Conservation (phyloP, 495 filamentous ascomycete genomes). For the Copromyces sp. region DNA sequence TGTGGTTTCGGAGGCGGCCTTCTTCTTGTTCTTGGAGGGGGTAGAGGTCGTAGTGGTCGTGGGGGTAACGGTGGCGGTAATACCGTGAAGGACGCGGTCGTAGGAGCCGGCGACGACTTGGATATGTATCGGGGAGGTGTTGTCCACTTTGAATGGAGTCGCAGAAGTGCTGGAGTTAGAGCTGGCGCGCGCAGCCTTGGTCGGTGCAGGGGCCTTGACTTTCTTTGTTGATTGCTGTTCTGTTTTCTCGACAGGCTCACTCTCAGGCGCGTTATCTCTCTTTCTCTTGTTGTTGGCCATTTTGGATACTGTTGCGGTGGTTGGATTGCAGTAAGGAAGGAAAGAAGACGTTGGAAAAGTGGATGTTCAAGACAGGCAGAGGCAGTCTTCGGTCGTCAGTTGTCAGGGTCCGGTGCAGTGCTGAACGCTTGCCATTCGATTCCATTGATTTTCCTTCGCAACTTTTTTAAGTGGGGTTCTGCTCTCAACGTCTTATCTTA, state of each 20-base stretch:
- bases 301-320: conserved; percentile 7
- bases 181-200: background rate
- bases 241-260: conserved; percentile 8
- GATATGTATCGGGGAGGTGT: conserved; percentile 42
- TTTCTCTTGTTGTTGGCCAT: conserved; percentile 66
- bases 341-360: background rate
- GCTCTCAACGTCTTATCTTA: conserved; percentile 14
- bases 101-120: conserved; percentile 94
- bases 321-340: background rate
- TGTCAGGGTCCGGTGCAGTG: conserved; percentile 2
- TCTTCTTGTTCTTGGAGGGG: conserved; percentile 6
- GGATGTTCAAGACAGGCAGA: background rate
- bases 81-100: conserved; percentile 84
- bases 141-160: conserved; percentile 17
- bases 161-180: conserved; percentile 2
- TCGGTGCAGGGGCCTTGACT: conserved; percentile 19
- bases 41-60: conserved; percentile 6
- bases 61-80: conserved; percentile 59
- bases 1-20: background rate
- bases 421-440: conserved; percentile 4
- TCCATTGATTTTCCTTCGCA: background rate
- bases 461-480: conserved; percentile 14
- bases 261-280: conserved; percentile 37
- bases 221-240: conserved; percentile 25
- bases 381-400: background rate